Evolutionary conservation across 1,139 yeast genomes (phyloP), one percentile per base, ranked within the genome.

Genomic region (Lodderomyces pseudojiufengensis): DNA sequence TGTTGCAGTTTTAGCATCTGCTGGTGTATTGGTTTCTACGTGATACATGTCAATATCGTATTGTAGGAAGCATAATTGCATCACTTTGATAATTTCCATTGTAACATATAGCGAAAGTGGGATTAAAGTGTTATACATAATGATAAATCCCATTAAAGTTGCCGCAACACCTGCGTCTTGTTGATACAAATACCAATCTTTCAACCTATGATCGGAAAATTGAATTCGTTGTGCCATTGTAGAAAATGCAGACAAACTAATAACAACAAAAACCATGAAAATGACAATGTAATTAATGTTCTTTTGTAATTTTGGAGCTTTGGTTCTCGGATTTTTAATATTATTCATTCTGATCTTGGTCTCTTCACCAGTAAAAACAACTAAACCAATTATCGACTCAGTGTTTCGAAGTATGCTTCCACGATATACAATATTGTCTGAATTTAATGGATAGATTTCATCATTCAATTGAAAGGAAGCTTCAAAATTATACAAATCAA

Each of bases 11-110:
- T 90, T 82, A 0, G 96, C 95, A 51, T 85, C 95, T 31, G 95
- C 94, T 0, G 96, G 96, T 0, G 96, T 92, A 51, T 92, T 78
- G 4, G 88, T 73, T 29, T 78, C 84, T 13, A 67, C 73, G 55
- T 92, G 88, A 52, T 92, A 94, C 96, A 94, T 87, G 57, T 94
- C 98, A 35, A 92, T 76, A 60, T 94, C 98, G 73, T 78, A 80
- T 54, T 87, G 95, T 50, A 94, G 65, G 43, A 90, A 67, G 30
- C 82, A 59, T 57, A 88, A 73, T 56, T 94, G 98, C 63, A 84
- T 77, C 3, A 85, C 84, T 55, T 92, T 92, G 52, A 92, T 88
- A 43, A 92, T 83, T 54, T 94, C 99, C 90, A 92, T 85, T 0
- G 97, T 88, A 22, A 92, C 98, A 53, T 94, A 94, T 29, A 94